A percentile compares a stretch with the other conserved stretches of the same genome.
Evolutionary conservation across 257 asterid species (phyloP).

Genomic region (Solanum bulbocastanum): DNA sequence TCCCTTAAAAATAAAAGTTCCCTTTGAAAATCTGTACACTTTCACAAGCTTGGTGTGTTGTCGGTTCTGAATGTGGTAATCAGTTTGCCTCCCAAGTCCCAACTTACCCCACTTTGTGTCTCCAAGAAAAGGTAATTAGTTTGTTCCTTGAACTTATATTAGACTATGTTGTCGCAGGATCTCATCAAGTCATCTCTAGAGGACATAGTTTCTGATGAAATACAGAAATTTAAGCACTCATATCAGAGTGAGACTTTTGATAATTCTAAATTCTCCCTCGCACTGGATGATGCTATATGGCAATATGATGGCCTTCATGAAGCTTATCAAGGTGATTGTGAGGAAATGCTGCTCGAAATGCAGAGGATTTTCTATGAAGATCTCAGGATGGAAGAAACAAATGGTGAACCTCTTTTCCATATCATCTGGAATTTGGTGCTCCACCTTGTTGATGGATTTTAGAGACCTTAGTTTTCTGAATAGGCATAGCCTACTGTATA

Average conservation of each 20-base stretch:
- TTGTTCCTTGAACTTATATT: background rate
- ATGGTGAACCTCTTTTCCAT: slow-evolving; percentile 27
- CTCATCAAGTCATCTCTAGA: slow-evolving; percentile 46
- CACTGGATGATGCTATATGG: slow-evolving; percentile 67
- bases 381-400: slow-evolving; percentile 33
- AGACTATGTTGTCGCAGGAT: slow-evolving; percentile 36
- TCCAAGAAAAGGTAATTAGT: background rate
- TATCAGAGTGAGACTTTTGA: slow-evolving; percentile 18
- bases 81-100: background rate
- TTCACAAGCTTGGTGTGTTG: background rate
- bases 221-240: slow-evolving; percentile 47
- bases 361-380: slow-evolving; percentile 88
- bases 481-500: background rate
- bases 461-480: background rate
- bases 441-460: background rate
- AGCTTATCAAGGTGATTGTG: slow-evolving; percentile 67
- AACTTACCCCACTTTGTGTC: background rate
- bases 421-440: background rate
- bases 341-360: slow-evolving; percentile 79
- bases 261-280: slow-evolving; percentile 9
- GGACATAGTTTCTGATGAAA: slow-evolving; percentile 71
- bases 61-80: background rate
- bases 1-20: background rate
- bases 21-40: background rate
- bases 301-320: slow-evolving; percentile 72